Conservation (phyloP, 495 filamentous ascomycete genomes). For the Xylaria longipes region DNA sequence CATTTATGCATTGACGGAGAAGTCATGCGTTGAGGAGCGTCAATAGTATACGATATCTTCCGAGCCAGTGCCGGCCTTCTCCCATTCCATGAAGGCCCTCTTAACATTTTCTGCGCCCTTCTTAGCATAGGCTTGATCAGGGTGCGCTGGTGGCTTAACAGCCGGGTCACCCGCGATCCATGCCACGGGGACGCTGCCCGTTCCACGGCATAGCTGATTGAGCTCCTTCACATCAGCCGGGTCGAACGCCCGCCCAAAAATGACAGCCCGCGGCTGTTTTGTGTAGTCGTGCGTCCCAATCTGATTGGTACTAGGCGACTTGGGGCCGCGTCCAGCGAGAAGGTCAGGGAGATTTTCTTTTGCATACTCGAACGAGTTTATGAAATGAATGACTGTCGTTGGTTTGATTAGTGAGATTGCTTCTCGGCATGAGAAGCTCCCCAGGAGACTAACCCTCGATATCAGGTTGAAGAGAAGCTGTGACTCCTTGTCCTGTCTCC, state of each 20-base stretch:
- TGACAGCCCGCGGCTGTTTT: background rate
- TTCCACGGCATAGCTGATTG: background rate
- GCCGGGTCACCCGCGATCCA: background rate
- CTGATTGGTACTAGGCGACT: background rate
- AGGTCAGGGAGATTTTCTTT: background rate
- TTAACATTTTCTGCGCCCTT: background rate
- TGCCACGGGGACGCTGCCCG: background rate
- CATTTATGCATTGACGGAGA: background rate
- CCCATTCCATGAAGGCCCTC: background rate
- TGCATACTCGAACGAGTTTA: background rate
- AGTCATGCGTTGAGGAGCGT: background rate
- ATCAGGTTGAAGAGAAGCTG: background rate
- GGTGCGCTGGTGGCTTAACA: background rate
- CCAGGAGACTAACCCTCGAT: background rate
- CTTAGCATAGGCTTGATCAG: background rate
- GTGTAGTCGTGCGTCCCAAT: background rate
- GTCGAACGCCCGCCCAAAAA: background rate
- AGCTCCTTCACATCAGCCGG: background rate
- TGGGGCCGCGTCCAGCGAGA: background rate
- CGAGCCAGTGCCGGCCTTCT: background rate
- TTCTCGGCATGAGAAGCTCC: background rate
- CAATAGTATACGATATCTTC: background rate
- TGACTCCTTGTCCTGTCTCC: background rate
- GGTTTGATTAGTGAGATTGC: background rate
- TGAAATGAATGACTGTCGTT: constrained; percentile 1